These are phyloP conservation scores for Fusarium sp. DNA, from an alignment of 2,329 filamentous ascomycete genomes.

Conservation along the genomic window DNA sequence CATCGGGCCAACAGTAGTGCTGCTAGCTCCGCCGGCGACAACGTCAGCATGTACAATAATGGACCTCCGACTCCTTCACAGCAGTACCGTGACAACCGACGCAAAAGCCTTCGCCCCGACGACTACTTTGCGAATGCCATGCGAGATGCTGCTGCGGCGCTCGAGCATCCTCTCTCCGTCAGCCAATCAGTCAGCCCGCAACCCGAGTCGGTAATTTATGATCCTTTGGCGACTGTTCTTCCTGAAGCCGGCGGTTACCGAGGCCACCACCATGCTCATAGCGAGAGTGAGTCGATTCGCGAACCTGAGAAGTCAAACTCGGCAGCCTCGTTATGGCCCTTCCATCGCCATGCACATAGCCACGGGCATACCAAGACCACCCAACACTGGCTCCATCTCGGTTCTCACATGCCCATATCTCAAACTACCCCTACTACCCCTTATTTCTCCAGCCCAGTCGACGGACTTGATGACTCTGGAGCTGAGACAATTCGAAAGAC, in stretches of 20 bases:
- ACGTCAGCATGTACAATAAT: slow-evolving; percentile 59
- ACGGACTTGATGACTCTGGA: slow-evolving; percentile 58
- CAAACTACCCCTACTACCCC: slow-evolving; percentile 55
- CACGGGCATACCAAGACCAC: slow-evolving; percentile 57
- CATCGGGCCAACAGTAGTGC: slow-evolving; percentile 71
- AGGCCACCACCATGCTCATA: slow-evolving; percentile 44
- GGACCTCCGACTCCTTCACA: slow-evolving; percentile 64
- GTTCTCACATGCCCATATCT: slow-evolving; percentile 42
- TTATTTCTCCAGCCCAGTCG: slow-evolving; percentile 50
- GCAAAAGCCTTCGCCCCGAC: slow-evolving; percentile 67
- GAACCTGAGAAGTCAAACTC: slow-evolving; percentile 45
- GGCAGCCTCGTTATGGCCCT: slow-evolving; percentile 46
- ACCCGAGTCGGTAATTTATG: slow-evolving; percentile 51
- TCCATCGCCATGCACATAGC: slow-evolving; percentile 55
- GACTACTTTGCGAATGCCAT: slow-evolving; percentile 63
- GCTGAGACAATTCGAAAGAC: slow-evolving; percentile 53
- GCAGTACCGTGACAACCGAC: slow-evolving; percentile 61
- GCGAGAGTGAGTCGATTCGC: slow-evolving; percentile 42
- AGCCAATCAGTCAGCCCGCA: slow-evolving; percentile 43
- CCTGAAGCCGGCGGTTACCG: slow-evolving; percentile 47
- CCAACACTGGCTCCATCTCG: slow-evolving; percentile 57
- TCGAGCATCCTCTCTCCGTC: slow-evolving; percentile 44
- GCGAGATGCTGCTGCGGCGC: slow-evolving; percentile 49
- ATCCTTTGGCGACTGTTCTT: slow-evolving; percentile 57
- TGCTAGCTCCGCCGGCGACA: slow-evolving; percentile 73